Evolutionary conservation across 768 basidiomycete genomes (phyloP), one percentile per base, ranked within the genome.

Genomic region (Russula ochroleuca): DNA sequence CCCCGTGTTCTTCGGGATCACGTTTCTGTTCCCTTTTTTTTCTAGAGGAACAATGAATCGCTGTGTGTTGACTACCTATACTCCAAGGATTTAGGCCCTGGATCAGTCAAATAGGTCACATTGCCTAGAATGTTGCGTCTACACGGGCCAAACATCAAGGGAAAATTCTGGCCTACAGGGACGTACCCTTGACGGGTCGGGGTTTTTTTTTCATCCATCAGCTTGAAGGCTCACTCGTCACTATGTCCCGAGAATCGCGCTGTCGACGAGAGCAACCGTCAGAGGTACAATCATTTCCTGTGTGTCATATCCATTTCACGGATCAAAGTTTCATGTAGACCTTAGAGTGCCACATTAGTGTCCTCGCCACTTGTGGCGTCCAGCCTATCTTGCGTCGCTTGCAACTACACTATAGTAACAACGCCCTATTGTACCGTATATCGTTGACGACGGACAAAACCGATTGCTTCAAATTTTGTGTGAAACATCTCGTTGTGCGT

Each of bases 61-160:
- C 31, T 14, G 23, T 10, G n/a, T n/a, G n/a, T n/a, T n/a, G 38
- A 19, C 17, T 19, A 43, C 43, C 40, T 19, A 11, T 40, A 25
- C 48, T 50, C 48, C 48, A 40, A 59, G 48, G 57, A 49, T 6
- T 25, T 35, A n/a, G 43, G n/a, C 43, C 43, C 19, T n/a, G 43
- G 41, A 43, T 43, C 43, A 19, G 43, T 43, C 19, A 43, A 43
- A n/a, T 43, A n/a, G 19, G 6, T 41, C 40, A 17, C 5, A 5
- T 17, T 19, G 6, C 40, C 40, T 19, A 10, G 43, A 43, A 43
- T n/a, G 43, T 7, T 35, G 35, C 6, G 35, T 35, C 6, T 1
- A 10, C 35, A 10, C 35, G 35, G 7, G 7, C 10, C 7, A 35
- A 28, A 2, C 35, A 35, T 35, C 35, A 35, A 35, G 35, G 35